Evolutionary conservation across 139 green algal species (phyloP).

Genomic region (Mesotaenium endlicherianum): DNA sequence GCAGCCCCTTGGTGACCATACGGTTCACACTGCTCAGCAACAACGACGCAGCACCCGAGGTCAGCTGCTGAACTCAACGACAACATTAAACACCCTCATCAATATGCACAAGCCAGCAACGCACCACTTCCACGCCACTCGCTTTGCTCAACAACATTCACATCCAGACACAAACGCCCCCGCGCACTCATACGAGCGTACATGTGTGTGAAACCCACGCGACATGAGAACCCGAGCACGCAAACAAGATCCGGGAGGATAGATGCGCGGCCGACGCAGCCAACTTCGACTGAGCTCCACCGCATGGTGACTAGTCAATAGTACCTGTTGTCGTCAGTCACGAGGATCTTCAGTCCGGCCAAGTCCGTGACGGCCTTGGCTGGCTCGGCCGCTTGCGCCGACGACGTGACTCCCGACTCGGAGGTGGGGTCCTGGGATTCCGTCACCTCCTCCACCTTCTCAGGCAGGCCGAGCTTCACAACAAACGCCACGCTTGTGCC

Average conservation of each 20-base stretch:
- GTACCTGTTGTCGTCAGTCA: slow-evolving; percentile 33
- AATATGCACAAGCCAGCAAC: too few relatives aligned
- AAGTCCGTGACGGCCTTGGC: slow-evolving; percentile 21
- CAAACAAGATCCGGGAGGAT: too few relatives aligned
- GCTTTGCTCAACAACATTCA: not conserved
- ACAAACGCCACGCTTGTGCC: slow-evolving; percentile 41
- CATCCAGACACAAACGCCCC: not conserved
- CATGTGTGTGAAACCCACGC: not conserved
- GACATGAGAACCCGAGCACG: too few relatives aligned
- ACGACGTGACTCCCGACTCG: not conserved
- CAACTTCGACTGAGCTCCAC: too few relatives aligned
- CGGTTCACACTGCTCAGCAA: slow-evolving; percentile 38
- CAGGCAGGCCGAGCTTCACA: slow-evolving; percentile 27
- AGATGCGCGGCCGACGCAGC: too few relatives aligned
- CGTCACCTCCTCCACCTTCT: slow-evolving; percentile 30
- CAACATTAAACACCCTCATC: not conserved
- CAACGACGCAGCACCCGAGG: not conserved
- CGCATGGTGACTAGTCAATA: not conserved
- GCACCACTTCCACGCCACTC: too few relatives aligned
- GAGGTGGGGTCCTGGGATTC: too few relatives aligned
- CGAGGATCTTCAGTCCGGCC: slow-evolving; percentile 25
- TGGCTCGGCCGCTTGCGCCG: not conserved
- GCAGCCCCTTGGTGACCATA: slow-evolving; percentile 44
- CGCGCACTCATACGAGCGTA: not conserved
- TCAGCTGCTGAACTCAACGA: not conserved